Evolutionary conservation across 1,139 yeast genomes (phyloP).

Genomic region (Debaryomyces sp.): DNA sequence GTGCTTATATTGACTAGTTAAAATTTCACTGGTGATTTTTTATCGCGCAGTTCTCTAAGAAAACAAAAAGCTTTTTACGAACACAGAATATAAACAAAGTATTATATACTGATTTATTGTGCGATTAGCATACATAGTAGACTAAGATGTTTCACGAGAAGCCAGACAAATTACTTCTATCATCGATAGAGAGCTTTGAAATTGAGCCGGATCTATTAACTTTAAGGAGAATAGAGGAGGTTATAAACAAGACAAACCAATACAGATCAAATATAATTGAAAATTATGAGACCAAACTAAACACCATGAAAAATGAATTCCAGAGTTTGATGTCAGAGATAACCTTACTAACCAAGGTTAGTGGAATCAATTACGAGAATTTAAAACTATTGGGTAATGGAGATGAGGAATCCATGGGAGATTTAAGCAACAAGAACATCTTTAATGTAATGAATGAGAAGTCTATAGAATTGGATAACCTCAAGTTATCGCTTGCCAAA

Average conservation of each 20-base stretch:
- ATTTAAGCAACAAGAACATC: slow-evolving; percentile 21
- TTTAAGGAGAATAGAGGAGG: slow-evolving; percentile 49
- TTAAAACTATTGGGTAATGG: slow-evolving; percentile 13
- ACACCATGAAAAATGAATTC: slow-evolving; percentile 22
- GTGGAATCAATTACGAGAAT: slow-evolving; percentile 18
- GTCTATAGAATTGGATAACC: slow-evolving; percentile 45
- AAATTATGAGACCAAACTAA: slow-evolving; percentile 21
- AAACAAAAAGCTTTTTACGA: background rate
- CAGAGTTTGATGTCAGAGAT: slow-evolving; percentile 26
- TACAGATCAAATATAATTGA: slow-evolving; percentile 29
- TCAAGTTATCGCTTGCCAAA: slow-evolving; percentile 58
- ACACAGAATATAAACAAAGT: slow-evolving; percentile 4
- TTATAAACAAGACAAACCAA: slow-evolving; percentile 31
- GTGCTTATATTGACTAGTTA: background rate
- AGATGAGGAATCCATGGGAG: slow-evolving; percentile 4
- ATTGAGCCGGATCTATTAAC: slow-evolving; percentile 55
- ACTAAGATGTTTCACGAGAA: slow-evolving; percentile 31
- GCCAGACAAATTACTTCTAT: slow-evolving; percentile 40
- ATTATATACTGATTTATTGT: background rate
- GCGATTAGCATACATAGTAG: background rate
- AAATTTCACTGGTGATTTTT: slow-evolving; percentile 2
- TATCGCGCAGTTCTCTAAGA: background rate
- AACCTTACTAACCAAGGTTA: slow-evolving; percentile 23
- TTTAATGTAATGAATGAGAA: slow-evolving; percentile 31
- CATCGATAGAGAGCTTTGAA: slow-evolving; percentile 51